phyloP scores from a whole-genome alignment of 805 yeast species.

The Saccharomycopsis sp. region DNA sequence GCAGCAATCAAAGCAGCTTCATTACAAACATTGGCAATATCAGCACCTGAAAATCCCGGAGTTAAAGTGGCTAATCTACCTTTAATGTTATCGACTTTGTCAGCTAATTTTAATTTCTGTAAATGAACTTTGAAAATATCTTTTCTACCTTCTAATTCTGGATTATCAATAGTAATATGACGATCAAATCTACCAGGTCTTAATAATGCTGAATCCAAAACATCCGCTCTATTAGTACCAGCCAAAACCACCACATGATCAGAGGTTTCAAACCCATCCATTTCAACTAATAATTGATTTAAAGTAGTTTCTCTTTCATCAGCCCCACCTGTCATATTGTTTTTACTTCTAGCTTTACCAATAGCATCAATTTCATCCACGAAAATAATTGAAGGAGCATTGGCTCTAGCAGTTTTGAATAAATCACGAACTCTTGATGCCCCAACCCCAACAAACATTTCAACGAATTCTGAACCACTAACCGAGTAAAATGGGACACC shows the following conservation, averaged over 20 bases:
- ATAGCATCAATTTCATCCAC: conserved; percentile 96
- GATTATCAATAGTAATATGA: conserved; percentile 76
- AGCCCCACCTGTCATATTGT: conserved; percentile 68
- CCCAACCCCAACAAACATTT: conserved; percentile 96
- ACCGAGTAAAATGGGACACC: conserved; percentile 89
- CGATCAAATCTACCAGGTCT: conserved; percentile 95
- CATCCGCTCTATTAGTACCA: conserved; percentile 91
- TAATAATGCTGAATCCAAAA: conserved; percentile 77
- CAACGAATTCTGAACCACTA: conserved; percentile 92
- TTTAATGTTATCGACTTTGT: conserved; percentile 35
- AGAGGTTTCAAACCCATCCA: conserved; percentile 86
- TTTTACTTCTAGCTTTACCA: conserved; percentile 70
- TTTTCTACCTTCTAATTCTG: conserved; percentile 83
- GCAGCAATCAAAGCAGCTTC: conserved; percentile 95
- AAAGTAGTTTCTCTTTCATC: conserved; percentile 92
- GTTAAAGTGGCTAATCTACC: conserved; percentile 87
- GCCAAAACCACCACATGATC: conserved; percentile 92
- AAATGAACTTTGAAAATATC: conserved; percentile 79
- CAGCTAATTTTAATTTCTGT: conserved; percentile 41
- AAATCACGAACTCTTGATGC: conserved; percentile 90
- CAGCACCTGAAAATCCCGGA: conserved; percentile 95
- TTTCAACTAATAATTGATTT: conserved; percentile 85
- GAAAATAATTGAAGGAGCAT: conserved; percentile 84
- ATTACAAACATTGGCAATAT: conserved; percentile 88
- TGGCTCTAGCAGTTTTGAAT: conserved; percentile 79